A percentile compares a stretch with the other conserved stretches of the same genome.
Conservation (phyloP, 1,284 basidiomycete species). For the Puccinia novopanici region DNA sequence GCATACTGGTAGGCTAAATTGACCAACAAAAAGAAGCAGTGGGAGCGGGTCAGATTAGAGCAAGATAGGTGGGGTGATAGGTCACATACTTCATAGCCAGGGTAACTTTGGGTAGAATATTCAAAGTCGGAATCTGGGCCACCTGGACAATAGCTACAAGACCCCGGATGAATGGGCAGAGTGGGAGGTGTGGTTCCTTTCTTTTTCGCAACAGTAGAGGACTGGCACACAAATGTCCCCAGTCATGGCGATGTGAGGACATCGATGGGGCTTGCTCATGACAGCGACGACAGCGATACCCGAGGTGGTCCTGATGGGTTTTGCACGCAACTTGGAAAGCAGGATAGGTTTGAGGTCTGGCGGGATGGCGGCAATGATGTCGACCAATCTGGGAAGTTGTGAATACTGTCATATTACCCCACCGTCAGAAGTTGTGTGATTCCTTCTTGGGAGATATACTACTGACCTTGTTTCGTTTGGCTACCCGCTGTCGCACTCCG, state of each 20-base stretch:
- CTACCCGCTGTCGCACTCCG: slow-evolving; percentile 78
- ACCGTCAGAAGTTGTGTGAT: too few relatives aligned
- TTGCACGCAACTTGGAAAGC: slow-evolving; percentile 84
- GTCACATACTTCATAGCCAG: slow-evolving; percentile 74
- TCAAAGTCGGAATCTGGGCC: slow-evolving; percentile 99
- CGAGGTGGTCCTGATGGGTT: slow-evolving; percentile 95
- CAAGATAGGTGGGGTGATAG: too few relatives aligned
- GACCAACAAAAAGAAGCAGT: not conserved
- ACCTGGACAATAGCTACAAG: slow-evolving; percentile 88
- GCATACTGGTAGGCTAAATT: slow-evolving; percentile 85
- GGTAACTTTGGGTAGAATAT: slow-evolving; percentile 93
- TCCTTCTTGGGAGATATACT: too few relatives aligned
- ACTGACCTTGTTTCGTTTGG: slow-evolving; percentile 82
- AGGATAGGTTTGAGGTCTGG: slow-evolving; percentile 93
- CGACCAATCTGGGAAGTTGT: slow-evolving; percentile 79
- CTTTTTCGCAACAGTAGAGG: not conserved
- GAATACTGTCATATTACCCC: not conserved
- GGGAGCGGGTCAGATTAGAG: not conserved
- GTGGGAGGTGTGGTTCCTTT: not conserved
- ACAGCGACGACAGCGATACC: slow-evolving; percentile 98
- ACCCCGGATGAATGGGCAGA: not conserved
- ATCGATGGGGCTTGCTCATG: slow-evolving; percentile 99
- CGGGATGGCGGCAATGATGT: slow-evolving; percentile 97
- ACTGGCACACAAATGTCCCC: slow-evolving; percentile 98
- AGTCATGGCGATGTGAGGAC: slow-evolving; percentile 99